phyloP scores from a whole-genome alignment of 116 monocot species.

The Posidonia oceanica region DNA sequence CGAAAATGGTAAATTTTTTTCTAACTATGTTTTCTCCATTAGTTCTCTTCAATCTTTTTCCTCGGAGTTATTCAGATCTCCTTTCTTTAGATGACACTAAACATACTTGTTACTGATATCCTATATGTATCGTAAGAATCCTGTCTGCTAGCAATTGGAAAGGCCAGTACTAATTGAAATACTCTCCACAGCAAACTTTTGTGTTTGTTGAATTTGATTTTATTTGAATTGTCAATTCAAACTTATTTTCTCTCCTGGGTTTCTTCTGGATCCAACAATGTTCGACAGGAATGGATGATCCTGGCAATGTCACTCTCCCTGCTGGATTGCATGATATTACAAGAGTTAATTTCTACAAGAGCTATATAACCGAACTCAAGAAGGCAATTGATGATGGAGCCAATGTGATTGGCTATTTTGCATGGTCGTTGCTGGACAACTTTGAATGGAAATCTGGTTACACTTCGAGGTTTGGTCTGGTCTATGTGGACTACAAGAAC shows the following conservation, averaged over 20 bases:
- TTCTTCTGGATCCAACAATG: background rate
- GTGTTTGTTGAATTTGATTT: too few relatives aligned
- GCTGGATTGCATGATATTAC: slow-evolving; percentile 43
- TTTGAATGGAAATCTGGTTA: slow-evolving; percentile 53
- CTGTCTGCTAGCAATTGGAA: too few relatives aligned
- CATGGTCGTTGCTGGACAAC: slow-evolving; percentile 91
- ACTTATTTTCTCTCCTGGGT: background rate
- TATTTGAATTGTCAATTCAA: too few relatives aligned
- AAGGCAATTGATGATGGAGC: slow-evolving; percentile 79
- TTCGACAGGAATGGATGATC: slow-evolving; percentile 81
- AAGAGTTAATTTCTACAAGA: slow-evolving; percentile 67
- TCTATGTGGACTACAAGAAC: slow-evolving; percentile 43
- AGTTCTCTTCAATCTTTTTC: too few relatives aligned
- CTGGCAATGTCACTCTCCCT: slow-evolving; percentile 63
- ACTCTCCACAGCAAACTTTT: too few relatives aligned
- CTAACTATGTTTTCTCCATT: background rate
- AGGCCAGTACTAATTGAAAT: too few relatives aligned
- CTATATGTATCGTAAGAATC: too few relatives aligned
- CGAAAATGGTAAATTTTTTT: slow-evolving; percentile 57
- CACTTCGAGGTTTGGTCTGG: slow-evolving; percentile 45
- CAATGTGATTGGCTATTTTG: slow-evolving; percentile 77
- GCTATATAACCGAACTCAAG: slow-evolving; percentile 68
- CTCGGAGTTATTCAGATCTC: too few relatives aligned
- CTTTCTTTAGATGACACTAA: too few relatives aligned
- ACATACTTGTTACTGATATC: too few relatives aligned